Evolutionary conservation across 495 filamentous ascomycete species (phyloP).

Genomic region (Podospora pseudocomata): DNA sequence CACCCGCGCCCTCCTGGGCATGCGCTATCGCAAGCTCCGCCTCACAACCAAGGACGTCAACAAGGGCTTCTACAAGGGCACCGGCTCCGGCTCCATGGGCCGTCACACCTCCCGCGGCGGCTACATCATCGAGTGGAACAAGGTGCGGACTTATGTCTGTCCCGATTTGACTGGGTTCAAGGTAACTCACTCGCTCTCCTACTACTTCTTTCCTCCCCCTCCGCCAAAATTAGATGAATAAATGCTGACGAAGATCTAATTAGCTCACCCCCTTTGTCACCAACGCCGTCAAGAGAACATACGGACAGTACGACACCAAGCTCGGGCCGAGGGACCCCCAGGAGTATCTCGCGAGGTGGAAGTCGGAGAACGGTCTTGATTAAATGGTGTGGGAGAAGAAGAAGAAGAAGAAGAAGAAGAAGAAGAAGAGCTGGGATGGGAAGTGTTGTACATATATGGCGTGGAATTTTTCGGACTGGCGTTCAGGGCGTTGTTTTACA

Average conservation of each 20-base stretch:
- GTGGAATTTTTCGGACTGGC: constrained; percentile 2
- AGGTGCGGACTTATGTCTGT: constrained; percentile 86
- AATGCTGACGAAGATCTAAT: too few relatives aligned
- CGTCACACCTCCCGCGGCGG: constrained; percentile 79
- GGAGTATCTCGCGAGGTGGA: constrained; percentile 64
- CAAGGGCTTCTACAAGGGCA: constrained; percentile 97
- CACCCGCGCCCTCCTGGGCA: constrained; percentile 61
- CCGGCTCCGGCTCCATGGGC: constrained; percentile 79
- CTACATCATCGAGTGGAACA: constrained; percentile 76
- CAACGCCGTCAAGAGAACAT: constrained; percentile 49
- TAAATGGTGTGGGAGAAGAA: constrained; percentile 32
- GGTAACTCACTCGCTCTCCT: constrained; percentile 46
- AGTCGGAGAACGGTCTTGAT: constrained; percentile 62
- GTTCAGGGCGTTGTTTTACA: neutral
- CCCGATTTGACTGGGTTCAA: constrained; percentile 68
- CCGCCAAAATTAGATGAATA: too few relatives aligned
- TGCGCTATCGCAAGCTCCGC: constrained; percentile 59
- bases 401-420: neutral
- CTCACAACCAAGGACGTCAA: constrained; percentile 90
- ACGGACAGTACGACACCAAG: constrained; percentile 48
- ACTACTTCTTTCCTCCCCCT: too few relatives aligned
- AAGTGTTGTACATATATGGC: neutral
- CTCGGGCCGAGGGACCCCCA: constrained; percentile 54
- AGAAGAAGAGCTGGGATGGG: neutral
- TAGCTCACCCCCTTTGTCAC: constrained; percentile 89